Conservation (phyloP, 129 eudicot genomes). For the Flaveria brownii region DNA sequence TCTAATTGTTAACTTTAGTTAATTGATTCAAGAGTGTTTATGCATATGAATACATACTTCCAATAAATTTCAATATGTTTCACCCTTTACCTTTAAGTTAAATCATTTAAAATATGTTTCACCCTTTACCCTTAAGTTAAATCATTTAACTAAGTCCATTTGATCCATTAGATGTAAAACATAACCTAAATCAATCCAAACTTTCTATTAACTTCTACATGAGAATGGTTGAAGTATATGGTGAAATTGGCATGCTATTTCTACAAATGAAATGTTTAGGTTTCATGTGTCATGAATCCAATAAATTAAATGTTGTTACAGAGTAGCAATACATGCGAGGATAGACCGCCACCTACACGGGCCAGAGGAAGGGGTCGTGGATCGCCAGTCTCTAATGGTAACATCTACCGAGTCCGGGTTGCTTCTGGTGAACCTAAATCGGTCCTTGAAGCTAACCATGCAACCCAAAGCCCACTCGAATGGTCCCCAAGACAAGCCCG, state of each 20-base stretch:
- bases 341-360: conserved; percentile 24
- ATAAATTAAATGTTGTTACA: conserved; percentile 13
- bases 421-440: conserved; percentile 29
- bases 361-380: conserved; percentile 52
- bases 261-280: neutral
- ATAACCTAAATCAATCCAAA: neutral
- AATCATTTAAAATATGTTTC: neutral
- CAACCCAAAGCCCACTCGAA: conserved; percentile 21
- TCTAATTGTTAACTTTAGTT: neutral
- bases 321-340: conserved; percentile 27
- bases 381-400: conserved; percentile 18
- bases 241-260: neutral
- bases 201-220: neutral
- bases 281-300: neutral
- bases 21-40: no score
- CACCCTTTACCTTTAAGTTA: neutral
- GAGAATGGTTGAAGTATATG: neutral
- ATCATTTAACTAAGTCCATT: neutral
- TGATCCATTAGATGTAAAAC: neutral
- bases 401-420: conserved; percentile 19
- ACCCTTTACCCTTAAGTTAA: neutral
- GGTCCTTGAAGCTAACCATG: conserved; percentile 30
- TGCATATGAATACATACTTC: neutral
- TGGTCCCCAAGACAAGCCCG: conserved; percentile 35
- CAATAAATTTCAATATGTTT: neutral